phyloP scores from a whole-genome alignment of 768 basidiomycete species.

The Tricholoma matsutake region DNA sequence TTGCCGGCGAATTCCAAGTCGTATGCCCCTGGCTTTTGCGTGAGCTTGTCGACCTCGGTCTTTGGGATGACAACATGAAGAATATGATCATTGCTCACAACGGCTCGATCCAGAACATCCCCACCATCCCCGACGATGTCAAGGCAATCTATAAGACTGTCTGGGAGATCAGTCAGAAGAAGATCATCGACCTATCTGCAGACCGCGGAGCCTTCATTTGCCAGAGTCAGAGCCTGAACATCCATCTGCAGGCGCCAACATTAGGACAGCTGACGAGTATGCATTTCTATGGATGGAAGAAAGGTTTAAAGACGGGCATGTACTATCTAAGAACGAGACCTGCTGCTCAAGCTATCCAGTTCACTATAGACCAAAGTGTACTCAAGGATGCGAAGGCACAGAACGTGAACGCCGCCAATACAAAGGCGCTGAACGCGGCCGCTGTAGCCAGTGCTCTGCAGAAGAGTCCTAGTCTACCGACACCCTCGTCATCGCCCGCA shows the following conservation, averaged over 20 bases:
- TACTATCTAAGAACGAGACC: constrained; percentile 95
- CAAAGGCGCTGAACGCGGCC: constrained; percentile 19
- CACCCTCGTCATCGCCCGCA: constrained; percentile 23
- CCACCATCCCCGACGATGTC: constrained; percentile 82
- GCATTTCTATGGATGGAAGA: constrained; percentile 99
- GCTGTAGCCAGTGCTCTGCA: neutral
- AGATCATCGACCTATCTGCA: constrained; percentile 95
- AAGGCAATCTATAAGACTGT: constrained; percentile 99
- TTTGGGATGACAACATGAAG: constrained; percentile 99
- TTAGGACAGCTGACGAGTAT: constrained; percentile 90
- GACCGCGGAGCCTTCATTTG: constrained; percentile 98
- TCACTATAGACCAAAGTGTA: constrained; percentile 86
- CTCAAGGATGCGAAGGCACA: constrained; percentile 63
- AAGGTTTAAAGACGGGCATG: constrained; percentile 98
- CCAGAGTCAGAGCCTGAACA: constrained; percentile 92
- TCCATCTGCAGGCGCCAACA: constrained; percentile 88
- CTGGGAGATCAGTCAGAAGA: constrained; percentile 99
- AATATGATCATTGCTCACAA: constrained; percentile 98
- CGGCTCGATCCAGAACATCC: constrained; percentile 85
- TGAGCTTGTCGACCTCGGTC: constrained; percentile 90
- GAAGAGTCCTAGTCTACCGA: constrained; percentile 14
- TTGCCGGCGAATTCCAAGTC: constrained; percentile 99
- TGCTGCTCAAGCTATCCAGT: constrained; percentile 94
- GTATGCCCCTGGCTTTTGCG: constrained; percentile 99
- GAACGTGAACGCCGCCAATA: constrained; percentile 24